These are phyloP conservation scores for Mortierella sp. DNA, from an alignment of 371 early-diverging fungal genomes.

Conservation along the genomic window DNA sequence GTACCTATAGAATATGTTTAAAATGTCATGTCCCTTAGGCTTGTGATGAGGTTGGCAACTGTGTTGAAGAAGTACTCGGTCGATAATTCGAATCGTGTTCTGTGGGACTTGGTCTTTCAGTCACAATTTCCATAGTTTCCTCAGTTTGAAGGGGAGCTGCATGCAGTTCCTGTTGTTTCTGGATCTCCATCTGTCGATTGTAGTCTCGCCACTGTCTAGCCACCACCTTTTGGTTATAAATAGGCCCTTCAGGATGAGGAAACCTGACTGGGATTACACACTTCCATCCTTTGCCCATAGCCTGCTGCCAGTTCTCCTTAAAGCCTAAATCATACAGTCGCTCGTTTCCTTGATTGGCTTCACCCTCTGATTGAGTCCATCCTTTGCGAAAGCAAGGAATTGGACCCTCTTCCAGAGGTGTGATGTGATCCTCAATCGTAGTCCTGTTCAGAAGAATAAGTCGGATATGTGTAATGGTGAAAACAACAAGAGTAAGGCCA, in stretches of 20 bases:
- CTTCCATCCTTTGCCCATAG: conserved; percentile 38
- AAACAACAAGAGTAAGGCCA: conserved; percentile 49
- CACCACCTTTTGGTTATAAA: conserved; percentile 46
- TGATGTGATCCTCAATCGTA: conserved; percentile 67
- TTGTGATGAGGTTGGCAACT: not conserved
- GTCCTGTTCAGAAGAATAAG: conserved; percentile 68
- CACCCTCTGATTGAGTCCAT: conserved; percentile 64
- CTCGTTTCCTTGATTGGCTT: conserved; percentile 59
- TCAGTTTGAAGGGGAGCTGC: not conserved
- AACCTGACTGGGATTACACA: conserved; percentile 32
- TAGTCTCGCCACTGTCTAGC: conserved; percentile 46
- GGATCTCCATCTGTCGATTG: conserved; percentile 18
- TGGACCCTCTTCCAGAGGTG: conserved; percentile 58
- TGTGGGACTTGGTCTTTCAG: not conserved
- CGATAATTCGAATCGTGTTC: not conserved
- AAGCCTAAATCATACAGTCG: conserved; percentile 63
- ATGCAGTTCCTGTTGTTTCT: conserved; percentile 16
- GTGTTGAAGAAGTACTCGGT: not conserved
- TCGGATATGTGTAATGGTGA: conserved; percentile 58
- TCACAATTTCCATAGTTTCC: not conserved
- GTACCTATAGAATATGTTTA: no score
- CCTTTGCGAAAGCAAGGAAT: conserved; percentile 61
- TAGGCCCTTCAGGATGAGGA: conserved; percentile 26
- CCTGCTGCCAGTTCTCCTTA: conserved; percentile 43
- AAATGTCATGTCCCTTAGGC: not conserved